A percentile compares a stretch with the other conserved stretches of the same genome.
Evolutionary conservation across 2,329 filamentous ascomycete genomes (phyloP).

Genomic region (Passalora sequoiae): DNA sequence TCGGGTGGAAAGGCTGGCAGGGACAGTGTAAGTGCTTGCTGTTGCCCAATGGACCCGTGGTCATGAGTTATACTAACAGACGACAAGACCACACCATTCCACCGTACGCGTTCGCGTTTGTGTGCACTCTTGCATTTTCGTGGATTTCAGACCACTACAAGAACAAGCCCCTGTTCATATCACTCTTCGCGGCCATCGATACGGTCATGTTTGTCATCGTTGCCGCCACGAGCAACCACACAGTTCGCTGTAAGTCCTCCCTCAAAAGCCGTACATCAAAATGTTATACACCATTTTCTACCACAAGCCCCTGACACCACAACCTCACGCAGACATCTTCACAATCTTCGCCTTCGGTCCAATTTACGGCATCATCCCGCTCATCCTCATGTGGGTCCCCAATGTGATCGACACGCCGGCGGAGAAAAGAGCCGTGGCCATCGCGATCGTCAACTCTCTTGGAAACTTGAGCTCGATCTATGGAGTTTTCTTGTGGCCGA

Average conservation of each 20-base stretch:
- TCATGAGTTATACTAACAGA: background rate
- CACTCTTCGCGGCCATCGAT: constrained; percentile 4
- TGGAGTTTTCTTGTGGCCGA: constrained; percentile 50
- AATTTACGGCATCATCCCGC: constrained; percentile 2
- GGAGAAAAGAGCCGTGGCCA: constrained; percentile 48
- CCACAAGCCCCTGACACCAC: no score
- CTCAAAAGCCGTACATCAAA: no score
- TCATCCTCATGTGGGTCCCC: background rate
- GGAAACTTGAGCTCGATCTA: constrained; percentile 55
- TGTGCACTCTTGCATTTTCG: constrained; percentile 2
- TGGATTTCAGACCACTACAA: constrained; percentile 8
- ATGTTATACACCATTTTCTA: no score
- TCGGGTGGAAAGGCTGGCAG: constrained; percentile 2
- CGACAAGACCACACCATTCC: constrained; percentile 8
- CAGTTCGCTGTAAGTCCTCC: background rate
- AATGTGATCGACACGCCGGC: constrained; percentile 1
- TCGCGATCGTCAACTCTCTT: constrained; percentile 51
- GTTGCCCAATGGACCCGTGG: background rate
- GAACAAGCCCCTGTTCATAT: constrained; percentile 6
- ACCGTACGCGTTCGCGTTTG: constrained; percentile 8
- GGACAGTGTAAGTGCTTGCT: constrained; percentile 3
- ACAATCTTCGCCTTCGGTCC: constrained; percentile 10
- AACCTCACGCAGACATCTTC: constrained; percentile 30
- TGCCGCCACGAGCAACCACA: constrained; percentile 1
- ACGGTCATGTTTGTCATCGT: constrained; percentile 8